Percentiles rank a stretch among this genome's conserved stretches.
Conservation (phyloP, 176 grass and related monocot species). For the Melocanna baccifera region DNA sequence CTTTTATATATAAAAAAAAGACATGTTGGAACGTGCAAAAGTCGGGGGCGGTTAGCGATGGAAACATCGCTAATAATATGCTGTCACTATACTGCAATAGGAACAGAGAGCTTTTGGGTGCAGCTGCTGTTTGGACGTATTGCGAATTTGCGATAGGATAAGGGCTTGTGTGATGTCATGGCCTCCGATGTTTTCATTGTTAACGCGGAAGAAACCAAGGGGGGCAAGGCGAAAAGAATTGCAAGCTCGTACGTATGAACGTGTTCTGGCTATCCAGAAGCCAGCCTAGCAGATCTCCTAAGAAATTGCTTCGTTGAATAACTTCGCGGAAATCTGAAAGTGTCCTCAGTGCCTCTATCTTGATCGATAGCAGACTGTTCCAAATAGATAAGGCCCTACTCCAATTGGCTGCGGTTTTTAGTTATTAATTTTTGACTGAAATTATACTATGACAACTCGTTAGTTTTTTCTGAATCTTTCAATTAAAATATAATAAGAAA, state of each 20-base stretch:
- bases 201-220: not conserved
- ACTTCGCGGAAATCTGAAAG: not conserved
- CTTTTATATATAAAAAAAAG: not conserved
- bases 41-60: not conserved
- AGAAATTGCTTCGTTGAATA: not conserved
- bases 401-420: fast-evolving
- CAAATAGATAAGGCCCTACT: no score
- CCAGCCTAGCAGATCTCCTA: not conserved
- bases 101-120: not conserved
- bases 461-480: no score
- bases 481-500: no score
- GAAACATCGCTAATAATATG: not conserved
- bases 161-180: not conserved
- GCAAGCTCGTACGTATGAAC: not conserved
- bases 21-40: not conserved
- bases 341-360: no score
- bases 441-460: fast-evolving
- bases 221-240: not conserved
- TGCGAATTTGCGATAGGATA: not conserved
- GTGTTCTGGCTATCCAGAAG: not conserved
- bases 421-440: fast-evolving
- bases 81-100: not conserved
- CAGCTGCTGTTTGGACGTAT: not conserved
- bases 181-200: not conserved
- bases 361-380: not conserved